These are phyloP conservation scores for Sporothrix mexicana DNA, from an alignment of 2,329 filamentous ascomycete species.

Conservation along the genomic window DNA sequence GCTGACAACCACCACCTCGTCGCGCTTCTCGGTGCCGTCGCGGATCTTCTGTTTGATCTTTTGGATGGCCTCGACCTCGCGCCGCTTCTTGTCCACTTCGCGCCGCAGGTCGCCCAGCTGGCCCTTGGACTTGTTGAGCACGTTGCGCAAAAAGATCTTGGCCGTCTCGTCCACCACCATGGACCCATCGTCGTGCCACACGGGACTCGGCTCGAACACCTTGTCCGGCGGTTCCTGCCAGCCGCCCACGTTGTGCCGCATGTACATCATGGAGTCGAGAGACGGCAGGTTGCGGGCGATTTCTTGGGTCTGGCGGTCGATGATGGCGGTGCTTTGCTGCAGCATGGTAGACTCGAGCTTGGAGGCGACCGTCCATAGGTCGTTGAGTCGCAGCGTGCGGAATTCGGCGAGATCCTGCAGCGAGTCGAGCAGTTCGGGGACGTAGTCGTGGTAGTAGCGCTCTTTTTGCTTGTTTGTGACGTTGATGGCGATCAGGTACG, in stretches of 20 bases:
- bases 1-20: conserved; percentile 83
- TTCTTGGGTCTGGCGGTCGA: conserved; percentile 76
- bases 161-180: conserved; percentile 88
- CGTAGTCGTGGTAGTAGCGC: conserved; percentile 94
- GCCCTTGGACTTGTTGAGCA: conserved; percentile 87
- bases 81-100: conserved; percentile 83
- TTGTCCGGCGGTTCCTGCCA: conserved; percentile 88
- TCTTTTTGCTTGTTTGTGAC: conserved; percentile 98
- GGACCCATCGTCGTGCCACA: conserved; percentile 91
- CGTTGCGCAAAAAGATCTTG: conserved; percentile 88
- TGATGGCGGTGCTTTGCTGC: conserved; percentile 71
- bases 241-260: conserved; percentile 82
- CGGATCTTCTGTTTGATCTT: conserved; percentile 75
- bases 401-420: conserved; percentile 94
- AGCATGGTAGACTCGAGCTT: conserved; percentile 81
- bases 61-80: conserved; percentile 82
- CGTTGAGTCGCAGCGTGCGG: conserved; percentile 80
- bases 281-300: conserved; percentile 86
- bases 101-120: conserved; percentile 79
- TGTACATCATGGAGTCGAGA: conserved; percentile 97
- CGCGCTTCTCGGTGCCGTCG: conserved; percentile 78
- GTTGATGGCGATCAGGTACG: conserved; percentile 95
- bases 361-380: conserved; percentile 81
- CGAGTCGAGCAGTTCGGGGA: conserved; percentile 91
- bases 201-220: conserved; percentile 88